Conservation (phyloP, 345 rosid genomes). For the Trapa incisa region DNA sequence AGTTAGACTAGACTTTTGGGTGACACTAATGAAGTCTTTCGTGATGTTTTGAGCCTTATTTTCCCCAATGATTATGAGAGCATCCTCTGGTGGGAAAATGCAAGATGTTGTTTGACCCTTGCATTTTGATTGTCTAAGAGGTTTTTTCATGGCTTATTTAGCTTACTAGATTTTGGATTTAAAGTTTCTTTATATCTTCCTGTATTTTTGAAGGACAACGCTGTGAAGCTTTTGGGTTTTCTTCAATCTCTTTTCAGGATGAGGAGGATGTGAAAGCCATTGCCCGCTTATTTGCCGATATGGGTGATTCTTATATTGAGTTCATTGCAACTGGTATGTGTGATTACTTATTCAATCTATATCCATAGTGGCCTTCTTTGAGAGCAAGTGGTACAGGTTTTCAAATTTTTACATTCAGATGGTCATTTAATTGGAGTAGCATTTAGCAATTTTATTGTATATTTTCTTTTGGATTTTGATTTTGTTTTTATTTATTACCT, state of each 20-base stretch:
- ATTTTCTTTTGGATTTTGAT: background rate
- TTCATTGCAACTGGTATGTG: conserved; percentile 75
- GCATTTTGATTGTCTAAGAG: background rate
- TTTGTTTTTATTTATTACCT: background rate
- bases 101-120: background rate
- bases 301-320: conserved; percentile 97
- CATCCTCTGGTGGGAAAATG: background rate
- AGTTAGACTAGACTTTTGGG: background rate
- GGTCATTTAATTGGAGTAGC: background rate
- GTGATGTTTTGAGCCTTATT: background rate
- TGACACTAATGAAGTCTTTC: background rate
- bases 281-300: conserved; percentile 90
- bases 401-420: background rate
- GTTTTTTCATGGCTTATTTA: background rate
- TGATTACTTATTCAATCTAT: conserved; percentile 3
- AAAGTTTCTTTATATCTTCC: background rate
- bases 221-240: background rate
- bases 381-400: background rate
- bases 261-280: conserved; percentile 97
- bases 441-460: background rate
- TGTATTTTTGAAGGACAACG: background rate
- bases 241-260: conserved; percentile 40
- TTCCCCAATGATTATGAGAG: background rate
- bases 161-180: background rate
- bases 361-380: background rate